Evolutionary conservation across 345 rosid genomes (phyloP).

Genomic region (Rhizophora mangle): DNA sequence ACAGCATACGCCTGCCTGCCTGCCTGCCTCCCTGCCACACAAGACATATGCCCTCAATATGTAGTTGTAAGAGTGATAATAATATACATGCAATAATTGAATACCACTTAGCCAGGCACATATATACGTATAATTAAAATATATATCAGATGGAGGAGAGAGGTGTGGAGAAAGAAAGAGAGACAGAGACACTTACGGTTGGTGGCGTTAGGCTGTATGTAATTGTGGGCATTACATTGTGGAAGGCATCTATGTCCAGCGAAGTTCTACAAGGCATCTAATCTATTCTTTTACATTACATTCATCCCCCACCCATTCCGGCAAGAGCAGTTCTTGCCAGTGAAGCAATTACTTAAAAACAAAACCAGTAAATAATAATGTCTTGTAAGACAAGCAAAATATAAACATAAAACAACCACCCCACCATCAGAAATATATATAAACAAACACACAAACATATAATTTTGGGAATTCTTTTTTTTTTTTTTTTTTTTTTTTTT

Average conservation of each 20-base stretch:
- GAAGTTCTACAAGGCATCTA: slow-evolving; percentile 26
- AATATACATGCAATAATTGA: neutral
- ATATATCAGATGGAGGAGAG: neutral
- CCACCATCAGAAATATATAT: no score
- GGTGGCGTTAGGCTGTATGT: slow-evolving; percentile 18
- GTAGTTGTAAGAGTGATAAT: no score
- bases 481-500: no score
- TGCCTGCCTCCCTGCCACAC: slow-evolving; percentile 10
- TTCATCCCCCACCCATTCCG: slow-evolving; percentile 7
- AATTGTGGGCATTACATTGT: slow-evolving; percentile 13
- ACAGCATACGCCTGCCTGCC: slow-evolving; percentile 7
- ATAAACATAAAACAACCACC: neutral
- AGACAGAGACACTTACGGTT: slow-evolving; percentile 6
- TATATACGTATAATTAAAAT: neutral
- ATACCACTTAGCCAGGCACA: no score
- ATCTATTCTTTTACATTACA: neutral
- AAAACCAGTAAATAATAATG: slow-evolving; percentile 8
- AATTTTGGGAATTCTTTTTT: no score
- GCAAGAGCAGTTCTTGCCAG: slow-evolving; percentile 23
- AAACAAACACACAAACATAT: no score
- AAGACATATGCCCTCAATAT: neutral
- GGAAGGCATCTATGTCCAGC: slow-evolving; percentile 25
- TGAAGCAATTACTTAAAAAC: slow-evolving; percentile 14
- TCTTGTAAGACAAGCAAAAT: slow-evolving; percentile 4
- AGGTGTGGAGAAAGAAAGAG: neutral